phyloP scores from a whole-genome alignment of 2,329 filamentous ascomycete species.

The Fusarium sp. region DNA sequence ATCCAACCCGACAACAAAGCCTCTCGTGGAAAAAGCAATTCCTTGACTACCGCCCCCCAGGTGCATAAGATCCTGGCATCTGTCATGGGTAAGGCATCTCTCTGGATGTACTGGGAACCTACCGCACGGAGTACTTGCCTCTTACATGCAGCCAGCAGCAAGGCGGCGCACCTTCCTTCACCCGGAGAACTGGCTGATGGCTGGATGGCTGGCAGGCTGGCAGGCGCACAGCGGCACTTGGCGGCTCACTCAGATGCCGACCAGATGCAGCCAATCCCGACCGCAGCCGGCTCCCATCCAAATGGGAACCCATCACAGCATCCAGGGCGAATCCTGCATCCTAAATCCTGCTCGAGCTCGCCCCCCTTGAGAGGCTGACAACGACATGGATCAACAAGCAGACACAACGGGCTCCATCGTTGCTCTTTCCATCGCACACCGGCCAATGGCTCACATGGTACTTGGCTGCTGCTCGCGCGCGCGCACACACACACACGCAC shows the following conservation, averaged over 20 bases:
- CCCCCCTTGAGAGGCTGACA: conserved; percentile 27
- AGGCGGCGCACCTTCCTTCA: conserved; percentile 9
- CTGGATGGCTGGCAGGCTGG: too few species aligned
- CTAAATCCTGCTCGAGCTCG: conserved; percentile 19
- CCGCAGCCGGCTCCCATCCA: conserved; percentile 23
- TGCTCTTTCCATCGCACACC: conserved; percentile 18
- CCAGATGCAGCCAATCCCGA: conserved; percentile 39
- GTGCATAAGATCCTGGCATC: conserved; percentile 3
- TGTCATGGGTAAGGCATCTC: conserved; percentile 21
- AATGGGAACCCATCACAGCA: conserved; percentile 17
- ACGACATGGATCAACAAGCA: conserved; percentile 7
- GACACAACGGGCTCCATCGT: conserved; percentile 22
- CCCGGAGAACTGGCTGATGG: conserved; percentile 8
- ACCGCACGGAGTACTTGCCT: conserved; percentile 11
- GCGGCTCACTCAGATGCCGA: conserved; percentile 36
- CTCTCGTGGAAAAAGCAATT: conserved; percentile 8
- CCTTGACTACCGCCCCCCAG: not conserved
- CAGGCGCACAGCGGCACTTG: conserved; percentile 33
- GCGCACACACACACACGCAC: too few species aligned
- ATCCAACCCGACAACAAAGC: conserved; percentile 4
- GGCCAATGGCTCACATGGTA: conserved; percentile 18
- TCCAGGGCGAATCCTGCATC: conserved; percentile 19
- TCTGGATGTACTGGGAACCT: too few species aligned
- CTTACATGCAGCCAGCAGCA: not conserved
- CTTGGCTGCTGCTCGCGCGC: conserved; percentile 2